Conservation (phyloP, 345 rosid genomes). For the Draba incana region DNA sequence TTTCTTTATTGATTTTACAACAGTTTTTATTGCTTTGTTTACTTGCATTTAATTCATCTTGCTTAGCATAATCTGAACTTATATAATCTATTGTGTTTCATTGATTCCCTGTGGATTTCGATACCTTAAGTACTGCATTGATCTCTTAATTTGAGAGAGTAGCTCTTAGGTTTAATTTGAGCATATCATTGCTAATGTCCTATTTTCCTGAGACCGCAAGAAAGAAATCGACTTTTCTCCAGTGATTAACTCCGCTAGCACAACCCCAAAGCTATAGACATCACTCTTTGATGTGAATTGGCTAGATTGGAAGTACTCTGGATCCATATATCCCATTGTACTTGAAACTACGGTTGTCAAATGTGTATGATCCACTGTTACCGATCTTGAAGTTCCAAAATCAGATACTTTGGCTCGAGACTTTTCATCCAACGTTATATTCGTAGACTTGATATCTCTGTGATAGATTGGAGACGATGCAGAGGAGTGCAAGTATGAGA, state of each 20-base stretch:
- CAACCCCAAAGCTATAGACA: constrained; percentile 1
- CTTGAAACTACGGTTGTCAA: constrained; percentile 22
- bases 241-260: constrained; percentile 14
- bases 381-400: constrained; percentile 27
- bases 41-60: too few relatives aligned
- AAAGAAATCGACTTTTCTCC: constrained; percentile 13
- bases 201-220: constrained; percentile 12
- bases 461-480: constrained; percentile 12
- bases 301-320: constrained; percentile 17
- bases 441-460: constrained; percentile 11
- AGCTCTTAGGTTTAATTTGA: too few relatives aligned
- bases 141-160: too few relatives aligned
- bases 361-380: constrained; percentile 29
- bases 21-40: too few relatives aligned
- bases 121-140: too few relatives aligned
- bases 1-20: too few relatives aligned
- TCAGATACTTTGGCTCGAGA: constrained; percentile 25
- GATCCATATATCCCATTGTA: constrained; percentile 5
- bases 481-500: constrained; percentile 10
- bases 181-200: constrained; percentile 11
- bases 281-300: constrained; percentile 10
- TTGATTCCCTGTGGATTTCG: too few relatives aligned
- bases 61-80: too few relatives aligned
- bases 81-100: too few relatives aligned
- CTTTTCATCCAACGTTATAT: constrained; percentile 14